Evolutionary conservation across 192 early-diverging fungal genomes (phyloP).

Genomic region (Fimicolochytrium jonesii): DNA sequence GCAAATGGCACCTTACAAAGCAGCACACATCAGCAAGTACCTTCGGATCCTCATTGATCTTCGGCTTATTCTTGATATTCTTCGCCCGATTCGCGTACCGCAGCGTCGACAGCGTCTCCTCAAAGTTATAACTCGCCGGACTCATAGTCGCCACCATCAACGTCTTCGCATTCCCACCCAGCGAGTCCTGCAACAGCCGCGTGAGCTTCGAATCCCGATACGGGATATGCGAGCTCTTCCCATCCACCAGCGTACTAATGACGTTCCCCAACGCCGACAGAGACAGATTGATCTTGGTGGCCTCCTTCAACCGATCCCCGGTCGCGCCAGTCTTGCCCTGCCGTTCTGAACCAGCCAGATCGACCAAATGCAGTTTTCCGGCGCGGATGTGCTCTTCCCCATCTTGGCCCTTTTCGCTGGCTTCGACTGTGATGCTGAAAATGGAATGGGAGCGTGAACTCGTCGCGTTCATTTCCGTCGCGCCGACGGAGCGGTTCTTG

Average conservation of each 20-base stretch:
- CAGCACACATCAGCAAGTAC: constrained; percentile 16
- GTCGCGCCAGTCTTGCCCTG: constrained; percentile 62
- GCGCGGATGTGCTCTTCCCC: constrained; percentile 53
- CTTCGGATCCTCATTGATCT: constrained; percentile 68
- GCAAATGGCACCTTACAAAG: neutral
- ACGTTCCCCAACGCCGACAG: constrained; percentile 62
- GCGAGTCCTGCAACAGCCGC: constrained; percentile 60
- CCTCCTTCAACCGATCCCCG: constrained; percentile 57
- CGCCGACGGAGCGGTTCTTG: constrained; percentile 68
- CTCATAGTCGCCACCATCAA: constrained; percentile 62
- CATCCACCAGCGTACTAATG: constrained; percentile 61
- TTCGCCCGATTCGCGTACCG: constrained; percentile 63
- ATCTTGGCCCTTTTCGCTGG: constrained; percentile 35
- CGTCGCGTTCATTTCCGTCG: constrained; percentile 77
- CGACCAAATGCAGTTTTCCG: constrained; percentile 63
- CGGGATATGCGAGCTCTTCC: constrained; percentile 60
- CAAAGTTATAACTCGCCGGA: constrained; percentile 62
- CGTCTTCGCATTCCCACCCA: constrained; percentile 63
- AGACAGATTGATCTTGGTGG: constrained; percentile 64
- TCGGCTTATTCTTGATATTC: constrained; percentile 68
- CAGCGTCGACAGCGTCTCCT: constrained; percentile 60
- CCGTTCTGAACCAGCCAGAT: constrained; percentile 59
- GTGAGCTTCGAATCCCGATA: constrained; percentile 64
- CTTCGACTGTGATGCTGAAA: constrained; percentile 64
- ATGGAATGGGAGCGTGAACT: constrained; percentile 64